Evolutionary conservation across 192 early-diverging fungal genomes (phyloP), one percentile per base, ranked within the genome.

Genomic region (Podila horticola): DNA sequence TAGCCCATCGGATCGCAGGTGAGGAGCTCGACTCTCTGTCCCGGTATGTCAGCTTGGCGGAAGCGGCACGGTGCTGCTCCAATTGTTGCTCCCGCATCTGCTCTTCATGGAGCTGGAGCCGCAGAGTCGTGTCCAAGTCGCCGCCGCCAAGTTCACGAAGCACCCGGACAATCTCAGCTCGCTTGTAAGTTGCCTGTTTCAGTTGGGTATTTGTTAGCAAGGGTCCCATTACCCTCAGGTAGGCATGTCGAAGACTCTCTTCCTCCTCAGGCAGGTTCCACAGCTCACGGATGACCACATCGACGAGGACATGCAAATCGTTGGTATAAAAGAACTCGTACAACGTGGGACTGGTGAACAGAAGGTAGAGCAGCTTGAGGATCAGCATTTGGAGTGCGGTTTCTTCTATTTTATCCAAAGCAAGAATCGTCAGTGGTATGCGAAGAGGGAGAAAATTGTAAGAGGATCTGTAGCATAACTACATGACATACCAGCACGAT

Each of bases 301-400:
- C 97, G 12, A 97, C 86, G 29, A 97, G 86, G 7, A 97, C 94
- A 50, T 87, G 87, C 58, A 97, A 85, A 76, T 98, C 97, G 69
- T 98, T 98, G 17, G 97, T 96, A 74, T 97, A 98, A 74, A 97
- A 92, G 49, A 94, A 91, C n/a, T 89, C 86, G 28, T 74, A 73
- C 2, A 93, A 89, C 12, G 50, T 45, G 0, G 34, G 33, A 34
- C 74, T 76, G 4, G 88, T 90, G 50, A 98, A 89, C 58, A 98
- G 84, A 36, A 86, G 75, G 51, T 90, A 87, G 38, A 98, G 75
- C 64, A 95, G 90, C 60, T 93, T 89, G 34, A 96, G 82, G 52
- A 95, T 90, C 22, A 87, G 65, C 55, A 89, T 70, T 55, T 90
- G 86, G 0, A 90, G 69, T 33, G 82, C 74, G 0, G 83, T 62